phyloP scores from a whole-genome alignment of 2,329 filamentous ascomycete genomes.

The Magnaporthiopsis poae region DNA sequence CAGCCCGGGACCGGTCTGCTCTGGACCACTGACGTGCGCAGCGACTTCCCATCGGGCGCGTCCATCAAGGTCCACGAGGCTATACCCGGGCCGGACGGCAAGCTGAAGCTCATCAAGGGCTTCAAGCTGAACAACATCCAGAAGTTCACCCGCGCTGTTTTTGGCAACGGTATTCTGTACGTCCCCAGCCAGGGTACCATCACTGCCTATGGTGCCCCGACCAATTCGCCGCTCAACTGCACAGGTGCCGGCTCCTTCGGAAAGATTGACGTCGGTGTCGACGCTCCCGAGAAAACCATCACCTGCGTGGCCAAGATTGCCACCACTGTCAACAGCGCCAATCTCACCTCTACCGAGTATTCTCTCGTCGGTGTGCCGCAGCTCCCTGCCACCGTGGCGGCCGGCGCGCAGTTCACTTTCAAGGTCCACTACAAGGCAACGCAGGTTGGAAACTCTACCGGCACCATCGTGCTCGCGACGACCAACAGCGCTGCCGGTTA shows the following conservation, averaged over 20 bases:
- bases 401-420: slow-evolving; percentile 32
- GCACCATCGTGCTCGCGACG: slow-evolving; percentile 37
- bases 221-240: slow-evolving; percentile 44
- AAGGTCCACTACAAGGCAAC: slow-evolving; percentile 34
- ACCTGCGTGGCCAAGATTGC: slow-evolving; percentile 39
- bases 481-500: slow-evolving; percentile 37
- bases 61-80: slow-evolving; percentile 80
- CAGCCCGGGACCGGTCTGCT: slow-evolving; percentile 45
- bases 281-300: slow-evolving; percentile 24
- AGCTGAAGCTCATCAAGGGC: slow-evolving; percentile 36
- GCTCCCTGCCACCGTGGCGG: slow-evolving; percentile 23
- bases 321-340: slow-evolving; percentile 30
- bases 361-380: slow-evolving; percentile 20
- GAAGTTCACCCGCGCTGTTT: slow-evolving; percentile 49
- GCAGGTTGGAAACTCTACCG: slow-evolving; percentile 37
- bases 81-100: slow-evolving; percentile 40
- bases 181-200: slow-evolving; percentile 41
- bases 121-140: slow-evolving; percentile 42
- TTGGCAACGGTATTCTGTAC: slow-evolving; percentile 46
- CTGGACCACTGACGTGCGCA: slow-evolving; percentile 46
- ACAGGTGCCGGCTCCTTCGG: slow-evolving; percentile 36
- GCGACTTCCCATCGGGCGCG: slow-evolving; percentile 21
- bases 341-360: slow-evolving; percentile 28
- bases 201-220: slow-evolving; percentile 47
- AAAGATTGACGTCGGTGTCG: slow-evolving; percentile 29